phyloP scores from a whole-genome alignment of 1,139 yeast genomes.

The Hyphopichia khmerensis region DNA sequence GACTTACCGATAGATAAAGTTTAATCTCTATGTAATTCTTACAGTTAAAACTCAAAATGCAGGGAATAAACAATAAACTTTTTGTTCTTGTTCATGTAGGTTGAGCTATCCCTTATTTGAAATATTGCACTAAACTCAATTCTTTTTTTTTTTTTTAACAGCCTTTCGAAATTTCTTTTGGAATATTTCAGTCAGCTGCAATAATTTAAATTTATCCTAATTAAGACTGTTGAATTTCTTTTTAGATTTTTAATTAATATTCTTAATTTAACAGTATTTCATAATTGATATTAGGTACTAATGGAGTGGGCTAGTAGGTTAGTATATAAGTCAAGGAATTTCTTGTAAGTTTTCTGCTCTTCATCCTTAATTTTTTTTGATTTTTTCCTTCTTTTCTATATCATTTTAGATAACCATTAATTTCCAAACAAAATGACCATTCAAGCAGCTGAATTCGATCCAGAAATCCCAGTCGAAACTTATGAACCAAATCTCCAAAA shows the following conservation, averaged over 20 bases:
- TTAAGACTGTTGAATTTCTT: background rate
- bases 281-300: too few relatives aligned
- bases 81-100: too few relatives aligned
- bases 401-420: background rate
- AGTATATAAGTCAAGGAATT: too few relatives aligned
- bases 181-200: background rate
- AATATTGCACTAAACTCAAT: too few relatives aligned
- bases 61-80: too few relatives aligned
- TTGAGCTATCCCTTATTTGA: too few relatives aligned
- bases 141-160: background rate
- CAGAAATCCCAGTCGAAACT: slow-evolving; percentile 29
- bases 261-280: too few relatives aligned
- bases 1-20: too few relatives aligned
- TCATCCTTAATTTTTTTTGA: background rate
- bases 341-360: too few relatives aligned
- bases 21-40: too few relatives aligned
- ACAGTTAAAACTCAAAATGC: too few relatives aligned
- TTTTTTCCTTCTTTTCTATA: background rate
- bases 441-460: slow-evolving; percentile 19
- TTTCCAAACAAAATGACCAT: background rate
- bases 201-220: background rate
- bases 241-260: background rate
- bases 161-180: background rate
- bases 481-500: slow-evolving; percentile 24
- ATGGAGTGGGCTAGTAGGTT: too few relatives aligned